phyloP scores from a whole-genome alignment of 2,329 filamentous ascomycete genomes.

The Verticillium longisporum region DNA sequence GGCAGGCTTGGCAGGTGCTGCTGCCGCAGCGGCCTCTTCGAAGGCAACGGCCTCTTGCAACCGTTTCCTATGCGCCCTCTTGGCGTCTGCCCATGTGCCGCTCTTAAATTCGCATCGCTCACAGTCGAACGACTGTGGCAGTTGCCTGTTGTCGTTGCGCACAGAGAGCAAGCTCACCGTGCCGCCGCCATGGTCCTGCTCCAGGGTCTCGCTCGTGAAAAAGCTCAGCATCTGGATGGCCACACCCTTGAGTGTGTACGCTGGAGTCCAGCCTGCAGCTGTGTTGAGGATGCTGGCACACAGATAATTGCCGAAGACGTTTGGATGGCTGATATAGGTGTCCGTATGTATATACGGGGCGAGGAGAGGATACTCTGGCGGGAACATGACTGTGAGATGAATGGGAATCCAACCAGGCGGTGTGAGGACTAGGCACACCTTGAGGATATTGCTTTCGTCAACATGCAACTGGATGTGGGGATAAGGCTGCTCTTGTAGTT shows the following conservation, averaged over 20 bases:
- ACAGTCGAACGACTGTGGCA: constrained; percentile 14
- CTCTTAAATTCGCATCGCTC: constrained; percentile 15
- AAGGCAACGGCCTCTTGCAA: background rate
- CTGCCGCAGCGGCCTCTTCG: constrained; percentile 16
- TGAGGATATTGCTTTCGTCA: constrained; percentile 25
- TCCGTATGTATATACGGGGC: constrained; percentile 34
- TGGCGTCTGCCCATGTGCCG: constrained; percentile 1
- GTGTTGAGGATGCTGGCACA: constrained; percentile 39
- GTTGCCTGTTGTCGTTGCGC: constrained; percentile 4
- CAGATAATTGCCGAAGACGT: constrained; percentile 35
- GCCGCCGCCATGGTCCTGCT: constrained; percentile 25
- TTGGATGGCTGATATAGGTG: constrained; percentile 33
- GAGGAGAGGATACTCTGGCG: constrained; percentile 25
- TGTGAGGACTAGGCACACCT: constrained; percentile 35
- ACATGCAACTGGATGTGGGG: constrained; percentile 35
- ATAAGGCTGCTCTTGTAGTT: constrained; percentile 36
- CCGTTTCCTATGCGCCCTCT: constrained; percentile 1
- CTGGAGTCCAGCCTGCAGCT: constrained; percentile 35
- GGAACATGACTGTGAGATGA: constrained; percentile 34
- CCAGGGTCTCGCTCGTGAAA: constrained; percentile 37
- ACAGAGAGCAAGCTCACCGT: constrained; percentile 18
- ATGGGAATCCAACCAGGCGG: constrained; percentile 28
- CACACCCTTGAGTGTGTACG: constrained; percentile 42
- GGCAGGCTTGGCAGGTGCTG: background rate
- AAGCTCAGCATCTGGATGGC: constrained; percentile 46